A percentile compares a stretch with the other conserved stretches of the same genome.
Conservation (phyloP, 345 rosid species). For the Aquilaria yunnanensis region DNA sequence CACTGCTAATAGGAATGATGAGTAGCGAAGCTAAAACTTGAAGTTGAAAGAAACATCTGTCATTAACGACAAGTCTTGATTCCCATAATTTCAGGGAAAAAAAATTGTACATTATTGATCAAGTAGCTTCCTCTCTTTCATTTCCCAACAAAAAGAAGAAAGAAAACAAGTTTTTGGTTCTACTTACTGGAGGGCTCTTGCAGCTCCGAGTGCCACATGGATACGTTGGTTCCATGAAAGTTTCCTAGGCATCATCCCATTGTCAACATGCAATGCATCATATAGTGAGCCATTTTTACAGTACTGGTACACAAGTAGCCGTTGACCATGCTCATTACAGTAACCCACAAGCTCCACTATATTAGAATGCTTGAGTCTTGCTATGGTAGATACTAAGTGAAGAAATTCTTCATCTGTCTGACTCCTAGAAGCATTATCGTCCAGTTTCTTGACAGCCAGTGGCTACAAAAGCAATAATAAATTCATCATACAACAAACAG, state of each 20-base stretch:
- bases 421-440: slow-evolving; percentile 32
- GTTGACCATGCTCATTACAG: slow-evolving; percentile 77
- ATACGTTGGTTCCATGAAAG: slow-evolving; percentile 78
- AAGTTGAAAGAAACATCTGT: too few species aligned
- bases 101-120: too few species aligned
- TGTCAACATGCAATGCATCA: slow-evolving; percentile 72
- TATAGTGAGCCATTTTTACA: slow-evolving; percentile 62
- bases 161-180: slow-evolving; percentile 4
- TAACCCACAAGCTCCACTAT: slow-evolving; percentile 74
- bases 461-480: slow-evolving; percentile 28
- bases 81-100: too few species aligned
- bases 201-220: slow-evolving; percentile 72
- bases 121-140: background rate
- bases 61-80: too few species aligned
- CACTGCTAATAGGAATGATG: too few species aligned
- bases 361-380: slow-evolving; percentile 58
- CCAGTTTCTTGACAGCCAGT: slow-evolving; percentile 82
- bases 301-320: slow-evolving; percentile 63
- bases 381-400: slow-evolving; percentile 42
- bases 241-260: slow-evolving; percentile 42
- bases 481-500: background rate
- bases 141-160: slow-evolving; percentile 7
- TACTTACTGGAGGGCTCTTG: slow-evolving; percentile 89
- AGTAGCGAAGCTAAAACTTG: too few species aligned
- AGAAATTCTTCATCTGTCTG: slow-evolving; percentile 60